Evolutionary conservation across 306 rosid genomes (phyloP), one percentile per base, ranked within the genome.

Genomic region (Rosa chinensis): DNA sequence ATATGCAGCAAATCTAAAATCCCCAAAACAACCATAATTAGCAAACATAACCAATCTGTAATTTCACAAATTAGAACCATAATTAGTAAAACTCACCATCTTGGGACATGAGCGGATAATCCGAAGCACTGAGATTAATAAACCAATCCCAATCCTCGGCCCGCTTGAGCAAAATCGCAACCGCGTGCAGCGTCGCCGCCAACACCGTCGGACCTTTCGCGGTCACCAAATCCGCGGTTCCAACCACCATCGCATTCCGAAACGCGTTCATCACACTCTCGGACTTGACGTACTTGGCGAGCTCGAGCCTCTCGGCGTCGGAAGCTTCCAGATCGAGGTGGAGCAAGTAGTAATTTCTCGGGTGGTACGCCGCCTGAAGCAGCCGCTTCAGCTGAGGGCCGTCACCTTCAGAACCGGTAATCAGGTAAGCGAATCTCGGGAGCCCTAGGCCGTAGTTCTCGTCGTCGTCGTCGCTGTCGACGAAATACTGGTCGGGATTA

Each of bases 251-350:
- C 45, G 89, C 98, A 53, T 95, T 95, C 87, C 96, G 74, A 77
- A 91, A 91, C 73, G 79, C 82, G 45, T 77, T 77, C 32, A 89
- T 59, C 10, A 77, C 85, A 11, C 3, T 52, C 82, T 89, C 94
- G 1, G 89, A 89, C 64, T 87, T 89, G 56, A 88, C 91, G 40
- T 70, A 86, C 79, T 91, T 89, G 13, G 95, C 97, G 6, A 95
- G 82, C 50, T 93, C 97, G 4, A 91, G 80, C 87, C 99, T 83
- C 74, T 91, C 99, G 1, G 64, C 85, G 35, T 90, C 96, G 12
- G 94, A 86, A 82, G 97, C 98, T 59, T 91, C 98, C 10, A 88
- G 86, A 93, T 95, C 99, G 44, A 95, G 94, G 81, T 92, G 99
- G 50, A 95, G 58, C 32, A 95, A 69, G 75, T 91, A 95, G 78